Evolutionary conservation across 306 rosid genomes (phyloP).

Genomic region (Begonia peltatifolia): DNA sequence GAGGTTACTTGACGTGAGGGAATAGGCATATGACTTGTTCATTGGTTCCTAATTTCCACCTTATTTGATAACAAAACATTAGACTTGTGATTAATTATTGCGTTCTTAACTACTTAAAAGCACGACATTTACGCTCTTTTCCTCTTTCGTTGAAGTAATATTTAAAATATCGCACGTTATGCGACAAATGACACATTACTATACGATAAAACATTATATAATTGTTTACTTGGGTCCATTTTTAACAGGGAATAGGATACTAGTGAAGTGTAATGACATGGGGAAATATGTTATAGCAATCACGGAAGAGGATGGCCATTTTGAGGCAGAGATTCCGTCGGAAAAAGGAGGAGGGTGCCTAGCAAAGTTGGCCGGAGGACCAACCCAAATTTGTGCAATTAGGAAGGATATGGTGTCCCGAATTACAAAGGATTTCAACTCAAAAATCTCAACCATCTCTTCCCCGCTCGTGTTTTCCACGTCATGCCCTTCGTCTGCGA

Average conservation of each 20-base stretch:
- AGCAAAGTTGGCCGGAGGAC: conserved; percentile 53
- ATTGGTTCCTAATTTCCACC: no score
- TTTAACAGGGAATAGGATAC: conserved; percentile 38
- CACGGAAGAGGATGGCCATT: conserved; percentile 49
- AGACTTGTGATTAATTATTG: background rate
- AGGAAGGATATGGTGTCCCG: conserved; percentile 22
- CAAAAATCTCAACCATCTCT: conserved; percentile 32
- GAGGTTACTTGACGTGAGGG: no score
- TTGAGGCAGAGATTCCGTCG: conserved; percentile 30
- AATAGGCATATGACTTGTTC: no score
- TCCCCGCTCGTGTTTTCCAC: conserved; percentile 44
- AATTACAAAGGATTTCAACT: conserved; percentile 14
- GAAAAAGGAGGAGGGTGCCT: conserved; percentile 27
- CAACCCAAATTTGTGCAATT: conserved; percentile 35
- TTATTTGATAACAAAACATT: background rate
- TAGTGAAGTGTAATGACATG: conserved; percentile 50
- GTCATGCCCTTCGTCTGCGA: conserved; percentile 33
- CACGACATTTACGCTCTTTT: background rate
- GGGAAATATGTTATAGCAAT: conserved; percentile 25
- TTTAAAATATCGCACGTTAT: no score
- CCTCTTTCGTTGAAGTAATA: no score
- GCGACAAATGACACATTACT: no score
- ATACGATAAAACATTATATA: no score
- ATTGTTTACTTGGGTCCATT: no score
- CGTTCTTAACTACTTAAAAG: background rate